Percentiles rank a stretch among this genome's conserved stretches.
These are phyloP conservation scores for Trichoderma reesei DNA, from an alignment of 495 filamentous ascomycete species.

Conservation along the genomic window DNA sequence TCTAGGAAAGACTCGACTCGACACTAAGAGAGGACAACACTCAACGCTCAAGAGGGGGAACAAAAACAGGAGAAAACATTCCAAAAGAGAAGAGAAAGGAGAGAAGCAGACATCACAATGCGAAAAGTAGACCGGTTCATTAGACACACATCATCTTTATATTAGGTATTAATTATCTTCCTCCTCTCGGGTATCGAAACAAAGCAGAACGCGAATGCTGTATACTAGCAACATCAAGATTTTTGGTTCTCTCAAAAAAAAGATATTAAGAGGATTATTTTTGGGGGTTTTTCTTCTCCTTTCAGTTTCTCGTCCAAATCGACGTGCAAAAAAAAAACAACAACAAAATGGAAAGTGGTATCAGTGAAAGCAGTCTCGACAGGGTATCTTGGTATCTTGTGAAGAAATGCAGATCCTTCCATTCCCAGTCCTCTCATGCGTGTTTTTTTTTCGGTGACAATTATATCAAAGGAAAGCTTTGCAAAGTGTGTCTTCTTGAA, in stretches of 20 bases:
- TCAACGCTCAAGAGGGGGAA: too few species aligned
- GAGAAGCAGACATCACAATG: background rate
- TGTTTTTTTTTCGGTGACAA: conserved; percentile 15
- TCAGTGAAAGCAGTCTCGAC: conserved; percentile 41
- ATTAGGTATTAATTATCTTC: conserved; percentile 8
- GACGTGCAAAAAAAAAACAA: conserved; percentile 5
- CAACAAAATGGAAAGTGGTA: conserved; percentile 29
- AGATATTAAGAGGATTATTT: too few species aligned
- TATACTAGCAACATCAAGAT: conserved; percentile 5
- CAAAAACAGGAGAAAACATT: too few species aligned
- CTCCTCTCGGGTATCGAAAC: conserved; percentile 9
- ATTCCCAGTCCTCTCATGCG: conserved; percentile 14
- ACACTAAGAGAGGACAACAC: too few species aligned
- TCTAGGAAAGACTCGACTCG: too few species aligned
- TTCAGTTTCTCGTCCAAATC: conserved; percentile 1
- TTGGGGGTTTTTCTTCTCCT: too few species aligned
- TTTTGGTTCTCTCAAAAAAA: background rate
- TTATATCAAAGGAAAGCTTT: conserved; percentile 4
- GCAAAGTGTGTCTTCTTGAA: conserved; percentile 8
- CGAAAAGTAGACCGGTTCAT: background rate
- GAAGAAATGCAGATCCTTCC: conserved; percentile 40
- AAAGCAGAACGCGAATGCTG: conserved; percentile 6
- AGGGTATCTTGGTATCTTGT: conserved; percentile 36
- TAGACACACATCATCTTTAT: background rate
- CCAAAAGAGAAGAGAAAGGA: background rate